Evolutionary conservation across 1,284 basidiomycete species (phyloP).

Genomic region (Puccinia horiana): DNA sequence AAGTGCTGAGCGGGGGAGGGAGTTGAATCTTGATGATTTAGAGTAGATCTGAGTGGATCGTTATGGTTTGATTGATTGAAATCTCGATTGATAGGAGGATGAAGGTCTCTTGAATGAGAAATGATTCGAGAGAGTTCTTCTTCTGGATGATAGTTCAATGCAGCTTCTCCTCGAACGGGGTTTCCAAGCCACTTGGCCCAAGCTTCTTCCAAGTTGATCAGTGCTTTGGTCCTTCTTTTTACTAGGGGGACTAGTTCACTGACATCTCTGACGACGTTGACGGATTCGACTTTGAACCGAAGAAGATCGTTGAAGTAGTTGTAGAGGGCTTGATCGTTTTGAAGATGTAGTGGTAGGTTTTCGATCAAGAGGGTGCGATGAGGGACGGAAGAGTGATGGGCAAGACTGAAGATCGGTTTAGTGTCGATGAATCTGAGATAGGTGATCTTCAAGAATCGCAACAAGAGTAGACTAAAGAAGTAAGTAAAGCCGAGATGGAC

Average conservation of each 20-base stretch:
- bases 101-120: slow-evolving; percentile 3
- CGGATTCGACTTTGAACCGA: slow-evolving; percentile 53
- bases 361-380: slow-evolving; percentile 57
- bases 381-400: slow-evolving; percentile 55
- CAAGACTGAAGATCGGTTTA: slow-evolving; percentile 56
- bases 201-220: slow-evolving; percentile 54
- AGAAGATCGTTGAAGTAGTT: slow-evolving; percentile 55
- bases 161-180: slow-evolving; percentile 22
- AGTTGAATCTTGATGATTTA: not conserved
- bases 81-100: not conserved
- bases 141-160: slow-evolving; percentile 29
- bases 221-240: slow-evolving; percentile 52
- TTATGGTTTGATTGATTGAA: not conserved
- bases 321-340: slow-evolving; percentile 54
- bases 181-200: slow-evolving; percentile 44
- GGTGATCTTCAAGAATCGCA: slow-evolving; percentile 55
- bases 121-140: slow-evolving; percentile 21
- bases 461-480: slow-evolving; percentile 55
- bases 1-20: not conserved
- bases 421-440: slow-evolving; percentile 56
- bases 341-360: slow-evolving; percentile 56
- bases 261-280: slow-evolving; percentile 54
- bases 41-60: not conserved
- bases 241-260: slow-evolving; percentile 54
- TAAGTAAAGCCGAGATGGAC: slow-evolving; percentile 57